These are phyloP conservation scores for Oxytropis ochrocephala DNA, from an alignment of 306 rosid genomes.

Conservation along the genomic window DNA sequence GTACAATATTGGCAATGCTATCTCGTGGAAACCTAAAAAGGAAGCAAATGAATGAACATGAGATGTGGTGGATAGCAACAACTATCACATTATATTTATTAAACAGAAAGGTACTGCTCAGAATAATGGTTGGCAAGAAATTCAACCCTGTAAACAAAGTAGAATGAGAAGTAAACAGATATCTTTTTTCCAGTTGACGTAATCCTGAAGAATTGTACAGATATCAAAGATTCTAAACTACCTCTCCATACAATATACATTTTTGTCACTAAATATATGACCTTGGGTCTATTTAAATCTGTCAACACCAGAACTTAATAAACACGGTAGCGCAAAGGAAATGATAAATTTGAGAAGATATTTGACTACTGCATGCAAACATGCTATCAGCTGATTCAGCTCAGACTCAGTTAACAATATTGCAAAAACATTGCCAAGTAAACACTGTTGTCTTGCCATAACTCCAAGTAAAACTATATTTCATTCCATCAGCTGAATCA, in stretches of 20 bases:
- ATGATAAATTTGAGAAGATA: not conserved
- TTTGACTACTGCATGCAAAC: not conserved
- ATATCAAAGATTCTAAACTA: not conserved
- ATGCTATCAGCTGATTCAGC: not conserved
- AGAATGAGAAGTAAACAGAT: not conserved
- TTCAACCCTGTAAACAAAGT: not conserved
- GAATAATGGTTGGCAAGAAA: constrained; percentile 13
- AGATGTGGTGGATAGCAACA: not conserved
- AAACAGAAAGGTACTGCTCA: not conserved
- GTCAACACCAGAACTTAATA: not conserved
- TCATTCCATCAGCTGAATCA: too few relatives aligned
- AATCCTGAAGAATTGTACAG: not conserved
- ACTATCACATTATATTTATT: not conserved
- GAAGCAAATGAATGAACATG: not conserved
- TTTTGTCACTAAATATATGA: not conserved
- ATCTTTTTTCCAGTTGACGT: not conserved
- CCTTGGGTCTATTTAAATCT: not conserved
- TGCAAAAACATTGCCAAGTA: not conserved
- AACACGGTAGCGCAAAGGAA: not conserved
- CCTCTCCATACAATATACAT: not conserved
- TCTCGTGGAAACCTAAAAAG: constrained; percentile 31
- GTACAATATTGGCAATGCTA: constrained; percentile 21
- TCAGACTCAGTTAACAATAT: not conserved
- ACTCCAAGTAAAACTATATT: not conserved
- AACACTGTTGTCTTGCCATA: not conserved